These are phyloP conservation scores for Rhizophagus sp. DNA, from an alignment of 192 early-diverging fungal genomes.

Conservation along the genomic window DNA sequence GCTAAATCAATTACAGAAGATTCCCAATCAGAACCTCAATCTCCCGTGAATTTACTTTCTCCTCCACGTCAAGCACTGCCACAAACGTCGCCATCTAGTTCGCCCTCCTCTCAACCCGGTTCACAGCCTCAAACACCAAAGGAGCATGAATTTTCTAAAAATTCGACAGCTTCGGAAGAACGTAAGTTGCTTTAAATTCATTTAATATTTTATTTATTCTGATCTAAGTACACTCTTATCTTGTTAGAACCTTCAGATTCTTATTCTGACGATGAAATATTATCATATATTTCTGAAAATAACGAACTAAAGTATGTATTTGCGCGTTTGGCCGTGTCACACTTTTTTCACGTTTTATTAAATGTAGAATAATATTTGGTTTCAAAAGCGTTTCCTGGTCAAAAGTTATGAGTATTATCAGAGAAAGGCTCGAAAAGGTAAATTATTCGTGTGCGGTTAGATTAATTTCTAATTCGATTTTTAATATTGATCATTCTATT, in stretches of 20 bases:
- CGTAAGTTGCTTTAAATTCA: background rate
- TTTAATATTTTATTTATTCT: background rate
- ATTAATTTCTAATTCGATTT: background rate
- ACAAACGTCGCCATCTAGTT: background rate
- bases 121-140: background rate
- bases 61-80: background rate
- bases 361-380: background rate
- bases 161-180: background rate
- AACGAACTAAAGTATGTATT: conserved; percentile 6
- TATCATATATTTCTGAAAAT: background rate
- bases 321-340: background rate
- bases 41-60: background rate
- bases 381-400: background rate
- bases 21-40: background rate
- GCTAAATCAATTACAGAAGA: background rate
- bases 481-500: background rate
- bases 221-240: background rate
- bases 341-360: background rate
- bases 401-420: background rate
- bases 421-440: conserved; percentile 1
- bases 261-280: background rate
- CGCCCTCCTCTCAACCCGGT: background rate
- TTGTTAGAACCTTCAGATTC: background rate
- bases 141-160: background rate
- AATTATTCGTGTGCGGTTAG: background rate